A percentile compares a stretch with the other conserved stretches of the same genome.
phyloP scores from a whole-genome alignment of 2,329 filamentous ascomycete species.

The Aspergillus latus region DNA sequence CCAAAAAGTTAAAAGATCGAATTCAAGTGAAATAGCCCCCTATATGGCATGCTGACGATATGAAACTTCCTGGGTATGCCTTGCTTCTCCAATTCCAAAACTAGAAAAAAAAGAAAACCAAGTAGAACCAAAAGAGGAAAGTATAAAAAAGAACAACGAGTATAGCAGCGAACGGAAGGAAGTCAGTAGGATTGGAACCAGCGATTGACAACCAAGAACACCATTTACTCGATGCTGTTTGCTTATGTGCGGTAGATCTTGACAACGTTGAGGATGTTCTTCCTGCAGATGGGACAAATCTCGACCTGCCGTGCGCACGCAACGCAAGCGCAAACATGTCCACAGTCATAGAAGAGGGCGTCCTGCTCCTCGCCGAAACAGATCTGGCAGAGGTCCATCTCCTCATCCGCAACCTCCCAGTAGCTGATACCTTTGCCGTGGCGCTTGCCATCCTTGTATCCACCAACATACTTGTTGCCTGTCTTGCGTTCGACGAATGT shows the following conservation, averaged over 20 bases:
- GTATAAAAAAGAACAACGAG: background rate
- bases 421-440: conserved; percentile 63
- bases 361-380: conserved; percentile 62
- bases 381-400: conserved; percentile 60
- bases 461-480: conserved; percentile 61
- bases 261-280: conserved; percentile 56
- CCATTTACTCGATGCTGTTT: background rate
- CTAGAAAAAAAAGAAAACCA: background rate
- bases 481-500: conserved; percentile 57
- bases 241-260: conserved; percentile 52
- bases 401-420: conserved; percentile 63
- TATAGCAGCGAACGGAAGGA: too few relatives aligned
- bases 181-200: background rate
- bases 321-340: conserved; percentile 62
- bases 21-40: too few relatives aligned
- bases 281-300: conserved; percentile 61
- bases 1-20: too few relatives aligned
- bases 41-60: too few relatives aligned
- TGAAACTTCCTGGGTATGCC: too few relatives aligned
- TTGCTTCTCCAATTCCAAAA: too few relatives aligned
- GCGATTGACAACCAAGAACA: background rate
- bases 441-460: conserved; percentile 60
- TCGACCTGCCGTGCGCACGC: conserved; percentile 60
- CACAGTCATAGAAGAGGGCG: conserved; percentile 63
- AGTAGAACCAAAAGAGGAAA: conserved; percentile 1